Percentiles rank a stretch among this genome's conserved stretches.
Evolutionary conservation across 2,329 filamentous ascomycete species (phyloP).

Genomic region (Fusarium sp.): DNA sequence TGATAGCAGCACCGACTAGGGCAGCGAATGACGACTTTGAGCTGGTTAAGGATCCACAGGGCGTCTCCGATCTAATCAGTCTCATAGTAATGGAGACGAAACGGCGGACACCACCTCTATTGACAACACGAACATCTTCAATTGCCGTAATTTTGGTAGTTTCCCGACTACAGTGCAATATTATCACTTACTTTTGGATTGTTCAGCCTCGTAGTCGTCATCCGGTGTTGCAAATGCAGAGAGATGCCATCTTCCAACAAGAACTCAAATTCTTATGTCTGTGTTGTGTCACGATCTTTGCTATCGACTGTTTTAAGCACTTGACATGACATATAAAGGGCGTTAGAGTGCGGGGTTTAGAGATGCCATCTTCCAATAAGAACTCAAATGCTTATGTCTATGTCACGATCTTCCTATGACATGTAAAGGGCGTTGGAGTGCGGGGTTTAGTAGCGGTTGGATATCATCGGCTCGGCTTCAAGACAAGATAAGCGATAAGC

Average conservation of each 20-base stretch:
- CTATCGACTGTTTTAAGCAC: not conserved
- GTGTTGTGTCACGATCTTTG: not conserved
- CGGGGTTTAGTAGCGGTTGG: conserved; percentile 29
- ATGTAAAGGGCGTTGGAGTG: conserved; percentile 25
- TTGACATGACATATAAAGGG: conserved; percentile 19
- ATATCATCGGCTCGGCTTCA: conserved; percentile 32
- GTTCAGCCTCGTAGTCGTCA: too few relatives aligned
- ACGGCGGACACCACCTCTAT: too few relatives aligned
- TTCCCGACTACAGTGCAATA: too few relatives aligned
- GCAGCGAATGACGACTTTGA: not conserved
- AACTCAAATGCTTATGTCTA: not conserved
- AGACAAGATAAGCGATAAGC: conserved; percentile 29
- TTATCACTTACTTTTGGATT: too few relatives aligned
- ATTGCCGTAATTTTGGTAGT: too few relatives aligned
- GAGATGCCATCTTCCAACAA: not conserved
- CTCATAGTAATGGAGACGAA: too few relatives aligned
- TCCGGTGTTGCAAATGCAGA: too few relatives aligned
- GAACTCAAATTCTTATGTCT: not conserved
- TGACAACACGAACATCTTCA: too few relatives aligned
- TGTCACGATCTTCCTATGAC: conserved; percentile 5
- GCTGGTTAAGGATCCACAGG: not conserved
- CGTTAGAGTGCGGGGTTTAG: too few relatives aligned
- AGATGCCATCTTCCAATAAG: not conserved
- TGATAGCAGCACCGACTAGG: too few relatives aligned
- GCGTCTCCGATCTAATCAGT: too few relatives aligned